Conservation (phyloP, 208 protist species). For the Vickermania spadyakhi region DNA sequence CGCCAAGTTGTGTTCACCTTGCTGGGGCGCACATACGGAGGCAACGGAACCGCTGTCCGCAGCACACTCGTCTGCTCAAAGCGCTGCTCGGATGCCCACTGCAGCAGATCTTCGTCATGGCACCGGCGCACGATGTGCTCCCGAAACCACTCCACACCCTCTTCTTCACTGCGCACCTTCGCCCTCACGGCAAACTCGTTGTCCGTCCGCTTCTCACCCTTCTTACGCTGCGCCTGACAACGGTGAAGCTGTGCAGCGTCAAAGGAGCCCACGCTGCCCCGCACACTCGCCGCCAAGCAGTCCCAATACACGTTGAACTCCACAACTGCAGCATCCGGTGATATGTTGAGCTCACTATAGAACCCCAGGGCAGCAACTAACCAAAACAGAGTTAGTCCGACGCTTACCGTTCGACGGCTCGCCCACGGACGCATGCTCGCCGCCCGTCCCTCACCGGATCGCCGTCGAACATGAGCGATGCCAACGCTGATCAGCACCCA, state of each 20-base stretch:
- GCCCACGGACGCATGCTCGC: no score
- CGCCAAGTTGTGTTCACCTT: no score
- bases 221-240: background rate
- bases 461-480: no score
- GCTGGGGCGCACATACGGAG: constrained; percentile 8
- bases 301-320: no score
- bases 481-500: no score
- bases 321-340: no score
- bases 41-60: constrained; percentile 9
- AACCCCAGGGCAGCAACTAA: no score
- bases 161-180: background rate
- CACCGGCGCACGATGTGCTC: constrained; percentile 14
- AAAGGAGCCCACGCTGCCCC: background rate
- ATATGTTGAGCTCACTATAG: no score
- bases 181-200: background rate
- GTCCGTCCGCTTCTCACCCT: background rate
- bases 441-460: no score
- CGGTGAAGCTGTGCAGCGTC: no score
- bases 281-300: background rate
- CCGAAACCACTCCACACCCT: constrained; percentile 7
- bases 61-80: constrained; percentile 26
- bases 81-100: constrained; percentile 40
- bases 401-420: no score
- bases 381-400: no score
- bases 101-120: constrained; percentile 14